Base-by-base conservation (phyloP, 768 basidiomycete genomes). In the Suillus paluster region DNA sequence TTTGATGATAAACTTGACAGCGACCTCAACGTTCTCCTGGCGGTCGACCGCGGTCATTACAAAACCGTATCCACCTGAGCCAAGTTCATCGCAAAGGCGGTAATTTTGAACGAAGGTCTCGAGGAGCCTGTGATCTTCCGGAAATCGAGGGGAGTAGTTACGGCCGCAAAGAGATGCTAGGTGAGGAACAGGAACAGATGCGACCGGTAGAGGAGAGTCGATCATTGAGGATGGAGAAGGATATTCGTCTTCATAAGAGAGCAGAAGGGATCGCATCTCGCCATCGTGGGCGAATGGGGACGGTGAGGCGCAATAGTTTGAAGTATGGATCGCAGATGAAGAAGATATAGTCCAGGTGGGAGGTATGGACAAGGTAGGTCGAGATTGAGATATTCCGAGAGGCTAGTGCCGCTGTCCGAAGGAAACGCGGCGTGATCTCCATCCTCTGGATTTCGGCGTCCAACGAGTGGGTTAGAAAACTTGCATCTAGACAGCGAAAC, bases 1-100 rank as follows among this genome's bases (percentile, higher is more conserved):
- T 75, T 94, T 95, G 78, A 91, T 86, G 70, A 98, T 95, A 74
- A 98, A 97, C 77, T 98, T 98, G 75, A 97, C 91, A 0, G 95
- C 95, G 58, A 95, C 95, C 71, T 95, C 91, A 61, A 79, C 74
- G 0, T 81, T 81, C 50, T 84, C 81, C 34, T 65, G 67, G 15
- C 84, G 86, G 70, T 92, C 86, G 39, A 80, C 77, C 11, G 94
- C 95, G 3, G 91, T 90, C 84, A 97, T 92, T 30, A 98, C 96
- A 72, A 98, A 97, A 2, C 95, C 95, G 71, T 95, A 98, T 19
- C 95, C 95, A 48, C 96, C 96, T 11, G 88, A 87, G 45, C 96
- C 96, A 27, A 98, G 82, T 71, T 93, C 89, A 66, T 91, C 91
- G 41, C 83, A 84, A 25, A 92, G 84, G 41, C 79, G 71, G 68